Conservation (phyloP, 2,329 filamentous ascomycete species). For the Stemphylium beticola region DNA sequence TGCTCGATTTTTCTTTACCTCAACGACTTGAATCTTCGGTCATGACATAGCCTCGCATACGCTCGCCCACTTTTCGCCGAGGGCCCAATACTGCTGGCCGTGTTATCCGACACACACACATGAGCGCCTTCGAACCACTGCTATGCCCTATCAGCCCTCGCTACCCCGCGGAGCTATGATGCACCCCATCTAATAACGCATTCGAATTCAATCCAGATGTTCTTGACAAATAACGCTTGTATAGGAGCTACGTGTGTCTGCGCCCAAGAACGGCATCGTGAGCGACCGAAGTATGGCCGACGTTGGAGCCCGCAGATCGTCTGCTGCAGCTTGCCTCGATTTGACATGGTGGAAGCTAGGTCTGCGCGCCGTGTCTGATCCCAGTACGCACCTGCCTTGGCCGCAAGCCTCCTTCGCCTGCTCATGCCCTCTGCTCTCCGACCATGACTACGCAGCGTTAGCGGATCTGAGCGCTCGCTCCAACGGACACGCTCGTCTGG, state of each 20-base stretch:
- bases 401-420: conserved; percentile 19
- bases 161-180: conserved; percentile 1
- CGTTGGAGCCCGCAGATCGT: conserved; percentile 28
- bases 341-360: conserved; percentile 23
- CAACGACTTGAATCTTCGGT: conserved; percentile 5
- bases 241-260: conserved; percentile 8
- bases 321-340: conserved; percentile 23
- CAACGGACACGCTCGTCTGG: conserved; percentile 14
- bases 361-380: conserved; percentile 11
- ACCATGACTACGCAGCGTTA: conserved; percentile 13
- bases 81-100: conserved; percentile 7
- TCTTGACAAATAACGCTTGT: conserved; percentile 24
- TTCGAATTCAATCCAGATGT: conserved; percentile 14
- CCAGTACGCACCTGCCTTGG: conserved; percentile 18
- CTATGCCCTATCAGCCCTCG: not conserved
- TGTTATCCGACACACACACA: conserved; percentile 6
- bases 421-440: conserved; percentile 13
- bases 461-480: conserved; percentile 16
- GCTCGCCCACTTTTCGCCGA: conserved; percentile 11
- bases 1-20: not conserved
- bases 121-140: not conserved
- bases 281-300: conserved; percentile 42
- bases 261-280: conserved; percentile 16
- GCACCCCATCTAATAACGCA: not conserved
- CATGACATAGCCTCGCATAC: conserved; percentile 18